Conservation (phyloP, 768 basidiomycete species). For the Lactarius tabidus region DNA sequence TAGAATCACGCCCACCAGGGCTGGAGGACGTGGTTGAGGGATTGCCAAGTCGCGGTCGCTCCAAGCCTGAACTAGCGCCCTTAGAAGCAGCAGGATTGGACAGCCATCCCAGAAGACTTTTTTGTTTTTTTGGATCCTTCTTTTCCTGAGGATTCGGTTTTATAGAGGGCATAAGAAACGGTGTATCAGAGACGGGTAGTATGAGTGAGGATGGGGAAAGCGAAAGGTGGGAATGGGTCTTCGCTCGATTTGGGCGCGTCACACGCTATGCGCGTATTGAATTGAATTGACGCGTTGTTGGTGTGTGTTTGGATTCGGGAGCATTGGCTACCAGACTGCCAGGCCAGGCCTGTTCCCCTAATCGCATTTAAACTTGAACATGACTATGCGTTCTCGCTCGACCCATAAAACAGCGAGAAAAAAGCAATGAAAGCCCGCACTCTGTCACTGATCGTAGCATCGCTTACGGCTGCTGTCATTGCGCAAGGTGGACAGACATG, state of each 20-base stretch:
- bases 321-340: background rate
- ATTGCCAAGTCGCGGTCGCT: slow-evolving; percentile 7
- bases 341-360: background rate
- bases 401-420: background rate
- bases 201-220: background rate
- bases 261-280: background rate
- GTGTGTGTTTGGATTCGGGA: slow-evolving; percentile 3
- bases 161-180: slow-evolving; percentile 8
- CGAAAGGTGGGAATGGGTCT: background rate
- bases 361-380: background rate
- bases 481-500: slow-evolving; percentile 28
- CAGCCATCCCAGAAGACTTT: slow-evolving; percentile 71
- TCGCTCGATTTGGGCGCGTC: slow-evolving; percentile 3
- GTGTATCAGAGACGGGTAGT: background rate
- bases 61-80: slow-evolving; percentile 14
- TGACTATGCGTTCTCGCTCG: background rate
- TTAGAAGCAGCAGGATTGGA: slow-evolving; percentile 28
- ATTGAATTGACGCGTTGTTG: slow-evolving; percentile 25
- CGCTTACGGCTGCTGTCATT: slow-evolving; percentile 19
- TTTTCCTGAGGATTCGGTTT: slow-evolving; percentile 18
- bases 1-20: slow-evolving; percentile 17
- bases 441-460: background rate
- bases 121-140: slow-evolving; percentile 52
- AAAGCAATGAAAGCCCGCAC: background rate
- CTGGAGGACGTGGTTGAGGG: slow-evolving; percentile 21